Conservation (phyloP, 2,329 filamentous ascomycete species). For the Hirsutella rhossiliensis region DNA sequence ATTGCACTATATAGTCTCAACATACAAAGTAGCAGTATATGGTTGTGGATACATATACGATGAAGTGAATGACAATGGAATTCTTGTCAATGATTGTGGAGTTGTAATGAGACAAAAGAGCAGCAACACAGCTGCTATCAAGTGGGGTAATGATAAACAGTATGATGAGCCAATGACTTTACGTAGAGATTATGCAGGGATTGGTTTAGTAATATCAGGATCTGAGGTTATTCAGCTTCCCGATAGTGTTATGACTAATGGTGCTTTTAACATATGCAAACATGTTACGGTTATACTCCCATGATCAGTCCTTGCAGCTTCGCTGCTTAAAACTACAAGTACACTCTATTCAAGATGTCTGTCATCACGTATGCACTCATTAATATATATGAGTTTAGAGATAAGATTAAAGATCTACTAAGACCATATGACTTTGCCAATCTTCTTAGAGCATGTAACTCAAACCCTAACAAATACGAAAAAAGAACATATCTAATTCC, state of each 20-base stretch:
- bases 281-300: not conserved
- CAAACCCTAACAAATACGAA: not conserved
- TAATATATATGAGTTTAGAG: not conserved
- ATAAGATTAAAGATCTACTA: not conserved
- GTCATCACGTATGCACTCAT: not conserved
- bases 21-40: not conserved
- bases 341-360: not conserved
- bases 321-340: not conserved
- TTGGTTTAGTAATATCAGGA: not conserved
- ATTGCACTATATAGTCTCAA: not conserved
- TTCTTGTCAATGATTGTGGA: not conserved
- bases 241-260: not conserved
- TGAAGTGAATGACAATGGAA: not conserved
- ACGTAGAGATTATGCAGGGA: not conserved
- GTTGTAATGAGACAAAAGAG: not conserved
- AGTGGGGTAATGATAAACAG: not conserved
- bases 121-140: not conserved
- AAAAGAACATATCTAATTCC: not conserved
- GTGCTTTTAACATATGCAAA: not conserved
- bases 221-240: not conserved
- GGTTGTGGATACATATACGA: not conserved
- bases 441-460: not conserved
- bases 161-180: not conserved
- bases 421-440: not conserved
- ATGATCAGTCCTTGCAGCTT: not conserved